Evolutionary conservation across 2,329 filamentous ascomycete genomes (phyloP).

Genomic region (Eutypella sp.): DNA sequence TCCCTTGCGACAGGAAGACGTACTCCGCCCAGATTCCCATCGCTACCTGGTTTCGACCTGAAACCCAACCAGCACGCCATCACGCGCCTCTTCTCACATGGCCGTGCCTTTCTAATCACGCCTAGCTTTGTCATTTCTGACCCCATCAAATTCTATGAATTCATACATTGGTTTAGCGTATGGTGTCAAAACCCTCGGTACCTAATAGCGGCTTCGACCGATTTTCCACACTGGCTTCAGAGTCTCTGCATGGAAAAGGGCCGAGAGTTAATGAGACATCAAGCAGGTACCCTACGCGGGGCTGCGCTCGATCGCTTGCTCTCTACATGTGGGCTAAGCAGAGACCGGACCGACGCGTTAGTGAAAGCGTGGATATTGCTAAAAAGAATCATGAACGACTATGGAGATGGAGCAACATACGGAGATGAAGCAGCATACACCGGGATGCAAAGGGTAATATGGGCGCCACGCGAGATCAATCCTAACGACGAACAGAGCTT

Average conservation of each 20-base stretch:
- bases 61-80: constrained; percentile 29
- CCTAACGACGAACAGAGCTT: constrained; percentile 58
- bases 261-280: not conserved
- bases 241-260: constrained; percentile 30
- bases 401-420: constrained; percentile 27
- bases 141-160: constrained; percentile 30
- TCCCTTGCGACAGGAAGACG: constrained; percentile 20
- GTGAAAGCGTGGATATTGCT: constrained; percentile 18
- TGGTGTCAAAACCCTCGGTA: constrained; percentile 16
- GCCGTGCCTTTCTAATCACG: constrained; percentile 41
- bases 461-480: constrained; percentile 44
- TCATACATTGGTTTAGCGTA: constrained; percentile 36
- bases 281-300: constrained; percentile 14
- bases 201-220: constrained; percentile 31
- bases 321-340: constrained; percentile 8
- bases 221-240: constrained; percentile 31
- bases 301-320: constrained; percentile 10
- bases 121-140: constrained; percentile 46
- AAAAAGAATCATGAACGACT: constrained; percentile 21
- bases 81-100: constrained; percentile 39
- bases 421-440: constrained; percentile 30
- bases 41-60: constrained; percentile 12
- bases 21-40: constrained; percentile 26
- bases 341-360: constrained; percentile 16
- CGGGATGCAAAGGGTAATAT: constrained; percentile 33